Evolutionary conservation across 2,329 filamentous ascomycete species (phyloP).

Genomic region (Fusarium clavum): DNA sequence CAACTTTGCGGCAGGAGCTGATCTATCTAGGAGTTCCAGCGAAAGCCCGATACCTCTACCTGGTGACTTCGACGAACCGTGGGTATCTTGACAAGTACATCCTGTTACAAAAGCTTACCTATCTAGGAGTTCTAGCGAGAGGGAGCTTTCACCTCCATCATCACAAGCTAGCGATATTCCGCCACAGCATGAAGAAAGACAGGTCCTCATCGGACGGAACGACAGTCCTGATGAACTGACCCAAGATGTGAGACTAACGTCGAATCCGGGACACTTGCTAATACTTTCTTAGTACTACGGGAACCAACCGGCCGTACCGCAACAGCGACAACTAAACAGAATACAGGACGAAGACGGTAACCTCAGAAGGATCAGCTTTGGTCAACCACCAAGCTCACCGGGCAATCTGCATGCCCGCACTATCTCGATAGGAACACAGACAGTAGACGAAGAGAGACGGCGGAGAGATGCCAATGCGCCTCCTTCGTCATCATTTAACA

Average conservation of each 20-base stretch:
- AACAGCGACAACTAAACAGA: neutral
- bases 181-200: accelerated
- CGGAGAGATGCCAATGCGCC: neutral
- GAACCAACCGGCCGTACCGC: accelerated
- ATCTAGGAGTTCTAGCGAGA: neutral
- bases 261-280: neutral
- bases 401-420: neutral
- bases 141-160: accelerated
- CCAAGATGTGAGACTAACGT: neutral
- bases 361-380: neutral
- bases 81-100: neutral
- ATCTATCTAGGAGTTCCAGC: neutral
- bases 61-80: neutral
- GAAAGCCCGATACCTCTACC: neutral
- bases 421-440: neutral
- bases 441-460: neutral
- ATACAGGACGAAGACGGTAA: neutral
- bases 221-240: constrained; percentile 13
- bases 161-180: neutral
- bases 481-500: neutral
- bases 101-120: neutral
- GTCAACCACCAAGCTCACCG: accelerated
- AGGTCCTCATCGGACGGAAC: neutral
- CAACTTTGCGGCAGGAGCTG: neutral
- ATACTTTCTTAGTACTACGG: neutral